A percentile compares a stretch with the other conserved stretches of the same genome.
Conservation (phyloP, 148 eudicot genomes). For the Rheum nobile region DNA sequence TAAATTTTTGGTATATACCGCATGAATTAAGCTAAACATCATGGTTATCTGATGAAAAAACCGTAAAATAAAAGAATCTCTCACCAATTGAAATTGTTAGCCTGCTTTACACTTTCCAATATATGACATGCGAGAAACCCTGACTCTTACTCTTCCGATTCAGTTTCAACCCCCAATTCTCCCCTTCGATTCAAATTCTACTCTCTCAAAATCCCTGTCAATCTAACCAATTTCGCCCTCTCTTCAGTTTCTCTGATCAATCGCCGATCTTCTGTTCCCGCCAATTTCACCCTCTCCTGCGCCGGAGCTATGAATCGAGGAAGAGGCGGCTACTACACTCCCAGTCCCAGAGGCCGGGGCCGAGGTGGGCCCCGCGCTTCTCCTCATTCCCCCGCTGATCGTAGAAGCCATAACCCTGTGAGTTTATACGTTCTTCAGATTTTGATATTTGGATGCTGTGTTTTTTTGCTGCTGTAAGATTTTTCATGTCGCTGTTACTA, state of each 20-base stretch:
- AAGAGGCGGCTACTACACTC: background rate
- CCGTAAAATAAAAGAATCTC: no score
- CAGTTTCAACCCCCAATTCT: background rate
- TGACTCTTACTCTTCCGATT: no score
- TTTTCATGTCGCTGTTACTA: background rate
- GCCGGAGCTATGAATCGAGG: background rate
- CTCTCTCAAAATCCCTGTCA: background rate
- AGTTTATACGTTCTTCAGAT: background rate
- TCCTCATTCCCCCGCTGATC: background rate
- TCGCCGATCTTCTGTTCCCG: background rate
- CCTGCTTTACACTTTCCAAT: no score
- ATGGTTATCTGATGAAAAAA: no score
- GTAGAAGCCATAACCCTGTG: background rate
- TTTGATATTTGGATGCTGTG: background rate
- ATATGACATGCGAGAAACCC: no score
- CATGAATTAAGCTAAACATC: no score
- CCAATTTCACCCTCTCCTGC: background rate
- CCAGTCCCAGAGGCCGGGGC: background rate
- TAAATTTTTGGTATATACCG: no score
- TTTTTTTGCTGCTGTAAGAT: background rate
- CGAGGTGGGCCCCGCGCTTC: background rate
- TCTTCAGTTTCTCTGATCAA: background rate
- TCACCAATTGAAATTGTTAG: no score
- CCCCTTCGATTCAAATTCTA: background rate
- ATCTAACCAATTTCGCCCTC: background rate